Evolutionary conservation across 257 asterid genomes (phyloP), one percentile per base, ranked within the genome.

Genomic region (Ajuga chamaepitys): DNA sequence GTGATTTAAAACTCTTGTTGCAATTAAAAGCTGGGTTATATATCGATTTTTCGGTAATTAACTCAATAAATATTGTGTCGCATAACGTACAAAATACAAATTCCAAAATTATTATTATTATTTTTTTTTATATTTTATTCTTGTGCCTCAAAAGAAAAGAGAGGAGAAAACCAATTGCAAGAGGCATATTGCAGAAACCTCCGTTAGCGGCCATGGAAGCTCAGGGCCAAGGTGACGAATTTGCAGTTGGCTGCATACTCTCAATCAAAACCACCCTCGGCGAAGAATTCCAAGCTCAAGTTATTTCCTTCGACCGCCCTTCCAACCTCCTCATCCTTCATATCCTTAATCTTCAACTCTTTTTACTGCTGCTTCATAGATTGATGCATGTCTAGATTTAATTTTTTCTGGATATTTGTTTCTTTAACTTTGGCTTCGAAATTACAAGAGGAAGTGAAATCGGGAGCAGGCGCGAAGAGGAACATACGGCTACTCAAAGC

Each of bases 241-340:
- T 94, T 70, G 96, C 95, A 8, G 86, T 85, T 25, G 97, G 99
- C 46, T 88, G 97, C 81, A 41, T 78, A 3, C 82, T 94, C 0
- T 90, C 96, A 61, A 82, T 94, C 80, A 83, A 85, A 59, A 90
- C 99, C 16, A 83, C 95, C 26, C 78, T 94, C 28, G 95, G 90
- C 12, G 99, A 94, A 55, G 95, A 94, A 71, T 94, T 94, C 72
- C 88, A 90, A 79, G 95, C 86, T 22, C 92, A 86, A 88, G 80
- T 94, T 58, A 75, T 94, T 66, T 77, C 95, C 67, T 94, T 75
- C 62, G 97, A 94, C 82, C 89, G 91, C 62, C 81, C 83, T 18
- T 86, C 95, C 77, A 85, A 94, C 83, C 89, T 94, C 74, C 97
- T 94, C 77, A 83, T 86, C 47, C 92, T 94, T 83, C 99, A 94